phyloP scores from a whole-genome alignment of 1,284 basidiomycete genomes.

The Stereum hirsutum region DNA sequence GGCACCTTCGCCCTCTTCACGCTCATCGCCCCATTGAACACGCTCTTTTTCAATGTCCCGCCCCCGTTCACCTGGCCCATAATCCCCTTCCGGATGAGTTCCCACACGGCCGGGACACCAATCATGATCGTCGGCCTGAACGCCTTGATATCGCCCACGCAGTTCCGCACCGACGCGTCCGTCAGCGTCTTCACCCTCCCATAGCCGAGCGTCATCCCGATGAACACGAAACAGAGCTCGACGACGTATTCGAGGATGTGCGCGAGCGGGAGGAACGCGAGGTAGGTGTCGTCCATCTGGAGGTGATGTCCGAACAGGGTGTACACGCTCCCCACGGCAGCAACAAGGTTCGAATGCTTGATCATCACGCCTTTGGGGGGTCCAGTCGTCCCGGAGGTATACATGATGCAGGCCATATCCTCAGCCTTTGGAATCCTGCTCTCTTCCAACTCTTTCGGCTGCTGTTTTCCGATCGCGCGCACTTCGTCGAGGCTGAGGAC shows the following conservation, averaged over 20 bases:
- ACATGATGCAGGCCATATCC: constrained; percentile 90
- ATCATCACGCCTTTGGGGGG: constrained; percentile 92
- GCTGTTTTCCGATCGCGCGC: constrained; percentile 48
- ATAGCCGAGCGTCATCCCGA: constrained; percentile 78
- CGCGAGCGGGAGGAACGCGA: constrained; percentile 91
- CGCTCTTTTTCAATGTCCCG: constrained; percentile 58
- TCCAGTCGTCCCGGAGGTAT: constrained; percentile 91
- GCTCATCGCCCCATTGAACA: constrained; percentile 67
- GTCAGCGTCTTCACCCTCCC: constrained; percentile 96
- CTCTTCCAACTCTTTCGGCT: constrained; percentile 42
- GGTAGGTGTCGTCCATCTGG: constrained; percentile 57
- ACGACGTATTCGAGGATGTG: constrained; percentile 89
- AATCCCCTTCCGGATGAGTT: constrained; percentile 91
- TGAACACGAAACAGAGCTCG: constrained; percentile 54
- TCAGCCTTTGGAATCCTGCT: constrained; percentile 49
- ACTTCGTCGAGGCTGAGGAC: constrained; percentile 67
- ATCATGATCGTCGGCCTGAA: constrained; percentile 84
- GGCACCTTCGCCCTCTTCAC: constrained; percentile 67
- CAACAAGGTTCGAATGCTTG: constrained; percentile 81
- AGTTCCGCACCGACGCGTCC: constrained; percentile 83
- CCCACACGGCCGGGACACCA: constrained; percentile 90
- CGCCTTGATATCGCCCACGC: constrained; percentile 80
- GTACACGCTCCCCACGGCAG: constrained; percentile 76
- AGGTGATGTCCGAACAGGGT: constrained; percentile 75
- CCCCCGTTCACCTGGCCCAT: constrained; percentile 65